Conservation (phyloP, 2,329 filamentous ascomycete genomes). For the Talaromyces marneffei region DNA sequence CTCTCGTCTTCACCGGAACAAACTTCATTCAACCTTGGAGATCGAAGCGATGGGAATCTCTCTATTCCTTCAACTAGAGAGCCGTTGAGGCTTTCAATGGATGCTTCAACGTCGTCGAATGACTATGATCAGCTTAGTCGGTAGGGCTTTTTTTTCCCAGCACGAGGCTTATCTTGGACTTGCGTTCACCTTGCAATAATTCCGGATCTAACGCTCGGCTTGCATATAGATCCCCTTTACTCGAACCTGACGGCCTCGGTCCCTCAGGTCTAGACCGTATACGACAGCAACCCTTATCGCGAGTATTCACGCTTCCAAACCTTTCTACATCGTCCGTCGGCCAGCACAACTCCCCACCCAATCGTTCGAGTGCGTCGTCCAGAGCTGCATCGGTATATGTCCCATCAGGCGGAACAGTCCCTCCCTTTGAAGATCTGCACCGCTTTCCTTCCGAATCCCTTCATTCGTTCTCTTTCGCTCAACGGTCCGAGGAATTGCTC, state of each 20-base stretch:
- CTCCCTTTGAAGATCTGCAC: slow-evolving; percentile 74
- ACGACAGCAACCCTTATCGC: slow-evolving; percentile 70
- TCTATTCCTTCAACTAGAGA: slow-evolving; percentile 48
- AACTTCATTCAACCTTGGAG: slow-evolving; percentile 39
- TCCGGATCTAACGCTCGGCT: slow-evolving; percentile 12
- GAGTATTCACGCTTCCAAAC: slow-evolving; percentile 59
- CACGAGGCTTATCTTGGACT: background rate
- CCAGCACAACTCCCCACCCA: slow-evolving; percentile 62
- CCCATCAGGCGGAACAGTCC: slow-evolving; percentile 62
- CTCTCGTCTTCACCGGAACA: slow-evolving; percentile 33
- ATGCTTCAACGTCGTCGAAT: slow-evolving; percentile 52
- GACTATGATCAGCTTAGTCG: slow-evolving; percentile 69
- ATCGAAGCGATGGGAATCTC: slow-evolving; percentile 46
- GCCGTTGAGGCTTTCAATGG: slow-evolving; percentile 68
- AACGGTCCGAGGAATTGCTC: slow-evolving; percentile 86
- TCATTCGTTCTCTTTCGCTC: slow-evolving; percentile 96
- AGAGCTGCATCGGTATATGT: slow-evolving; percentile 49
- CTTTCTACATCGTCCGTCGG: slow-evolving; percentile 58
- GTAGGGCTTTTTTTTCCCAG: slow-evolving; percentile 43
- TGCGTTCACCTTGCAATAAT: background rate
- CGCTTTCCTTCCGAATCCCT: slow-evolving; percentile 93
- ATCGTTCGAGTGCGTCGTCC: slow-evolving; percentile 59
- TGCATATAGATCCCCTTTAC: slow-evolving; percentile 63
- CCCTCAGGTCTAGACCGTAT: slow-evolving; percentile 87
- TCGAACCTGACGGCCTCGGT: slow-evolving; percentile 82